Conservation (phyloP, 2,329 filamentous ascomycete species). For the Calonectria pseudoturangicola region DNA sequence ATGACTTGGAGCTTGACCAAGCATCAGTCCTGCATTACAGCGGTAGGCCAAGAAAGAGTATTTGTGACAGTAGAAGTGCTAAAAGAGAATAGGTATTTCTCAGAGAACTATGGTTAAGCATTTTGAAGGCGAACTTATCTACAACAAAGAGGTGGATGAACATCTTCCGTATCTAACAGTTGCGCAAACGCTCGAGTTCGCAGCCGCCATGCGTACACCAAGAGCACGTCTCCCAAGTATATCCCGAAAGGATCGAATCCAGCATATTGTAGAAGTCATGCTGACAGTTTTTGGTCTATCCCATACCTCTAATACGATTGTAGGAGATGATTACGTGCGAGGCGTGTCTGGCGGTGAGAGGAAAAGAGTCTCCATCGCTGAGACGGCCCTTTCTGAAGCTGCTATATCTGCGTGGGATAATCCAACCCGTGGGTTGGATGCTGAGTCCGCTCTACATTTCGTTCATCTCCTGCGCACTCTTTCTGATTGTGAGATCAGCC, state of each 20-base stretch:
- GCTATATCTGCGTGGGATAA: conserved; percentile 35
- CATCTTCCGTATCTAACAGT: conserved; percentile 34
- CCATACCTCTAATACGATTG: conserved; percentile 28
- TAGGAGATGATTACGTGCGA: conserved; percentile 34
- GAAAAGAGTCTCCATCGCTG: conserved; percentile 36
- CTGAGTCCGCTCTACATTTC: conserved; percentile 71
- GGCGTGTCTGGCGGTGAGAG: conserved; percentile 33
- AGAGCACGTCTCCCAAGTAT: neutral
- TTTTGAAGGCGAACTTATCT: conserved; percentile 32
- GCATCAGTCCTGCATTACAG: conserved; percentile 30
- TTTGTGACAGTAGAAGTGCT: conserved; percentile 67
- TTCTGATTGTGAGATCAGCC: conserved; percentile 40
- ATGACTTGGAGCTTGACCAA: conserved; percentile 23
- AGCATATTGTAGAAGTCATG: conserved; percentile 26
- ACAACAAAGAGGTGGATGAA: conserved; percentile 33
- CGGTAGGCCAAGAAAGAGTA: neutral
- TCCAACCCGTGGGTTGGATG: conserved; percentile 29
- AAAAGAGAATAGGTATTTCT: neutral
- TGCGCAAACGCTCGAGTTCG: conserved; percentile 35
- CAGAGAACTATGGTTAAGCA: conserved; percentile 15
- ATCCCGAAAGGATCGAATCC: neutral
- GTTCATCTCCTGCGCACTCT: conserved; percentile 43
- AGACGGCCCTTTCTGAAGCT: conserved; percentile 25
- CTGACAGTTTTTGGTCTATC: conserved; percentile 35
- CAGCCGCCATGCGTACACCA: conserved; percentile 63